Conservation (phyloP, 768 basidiomycete species). For the Vararia minispora region DNA sequence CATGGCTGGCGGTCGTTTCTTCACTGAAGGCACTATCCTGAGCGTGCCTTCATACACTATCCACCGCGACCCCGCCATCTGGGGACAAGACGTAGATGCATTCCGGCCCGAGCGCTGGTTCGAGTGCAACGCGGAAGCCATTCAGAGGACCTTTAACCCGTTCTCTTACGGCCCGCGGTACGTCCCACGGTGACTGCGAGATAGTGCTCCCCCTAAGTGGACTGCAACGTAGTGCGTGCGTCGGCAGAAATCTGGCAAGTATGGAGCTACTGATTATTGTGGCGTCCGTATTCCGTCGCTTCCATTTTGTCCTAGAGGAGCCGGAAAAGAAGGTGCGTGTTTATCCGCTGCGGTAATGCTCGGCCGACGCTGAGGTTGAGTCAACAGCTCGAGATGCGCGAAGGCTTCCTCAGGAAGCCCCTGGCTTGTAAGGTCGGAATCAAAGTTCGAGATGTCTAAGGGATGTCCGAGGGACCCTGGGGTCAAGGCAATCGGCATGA, state of each 20-base stretch:
- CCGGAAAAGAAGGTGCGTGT: conserved; percentile 43
- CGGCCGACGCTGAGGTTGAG: not conserved
- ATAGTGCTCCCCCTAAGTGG: not conserved
- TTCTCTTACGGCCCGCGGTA: conserved; percentile 78
- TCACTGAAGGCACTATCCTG: conserved; percentile 66
- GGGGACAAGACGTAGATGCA: conserved; percentile 69
- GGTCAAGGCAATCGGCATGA: too few relatives aligned
- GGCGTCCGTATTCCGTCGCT: conserved; percentile 68
- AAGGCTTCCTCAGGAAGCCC: conserved; percentile 87
- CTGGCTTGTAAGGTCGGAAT: conserved; percentile 62
- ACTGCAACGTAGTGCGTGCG: conserved; percentile 48
- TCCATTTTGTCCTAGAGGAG: conserved; percentile 57
- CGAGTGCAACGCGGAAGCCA: conserved; percentile 46
- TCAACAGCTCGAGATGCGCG: conserved; percentile 54
- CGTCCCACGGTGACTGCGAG: conserved; percentile 10
- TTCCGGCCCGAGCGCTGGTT: conserved; percentile 85
- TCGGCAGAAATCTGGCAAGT: conserved; percentile 72
- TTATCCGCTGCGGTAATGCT: conserved; percentile 6
- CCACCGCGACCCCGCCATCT: conserved; percentile 57
- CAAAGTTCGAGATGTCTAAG: too few relatives aligned
- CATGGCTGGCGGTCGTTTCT: conserved; percentile 41
- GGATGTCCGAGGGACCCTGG: too few relatives aligned
- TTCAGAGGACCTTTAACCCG: conserved; percentile 73
- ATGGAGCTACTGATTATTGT: conserved; percentile 75
- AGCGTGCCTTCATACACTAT: conserved; percentile 79